Percentiles rank a stretch among this genome's conserved stretches.
phyloP scores from a whole-genome alignment of 495 filamentous ascomycete species.

The Penicillium soppii region DNA sequence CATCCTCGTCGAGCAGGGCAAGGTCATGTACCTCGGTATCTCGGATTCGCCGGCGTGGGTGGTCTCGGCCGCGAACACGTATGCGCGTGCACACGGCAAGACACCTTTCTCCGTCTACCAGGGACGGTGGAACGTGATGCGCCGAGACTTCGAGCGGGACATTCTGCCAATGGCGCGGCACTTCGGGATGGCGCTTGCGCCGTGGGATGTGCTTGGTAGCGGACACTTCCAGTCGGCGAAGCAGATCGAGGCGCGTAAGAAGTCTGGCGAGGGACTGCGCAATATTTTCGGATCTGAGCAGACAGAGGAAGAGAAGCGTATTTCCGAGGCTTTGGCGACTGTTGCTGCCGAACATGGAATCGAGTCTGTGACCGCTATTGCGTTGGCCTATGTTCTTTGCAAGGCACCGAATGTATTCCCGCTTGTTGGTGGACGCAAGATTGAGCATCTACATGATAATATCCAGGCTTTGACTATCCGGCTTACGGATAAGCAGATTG shows the following conservation, averaged over 20 bases:
- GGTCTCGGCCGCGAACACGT: conserved; percentile 58
- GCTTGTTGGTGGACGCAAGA: conserved; percentile 65
- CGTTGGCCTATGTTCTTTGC: conserved; percentile 71
- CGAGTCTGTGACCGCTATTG: conserved; percentile 54
- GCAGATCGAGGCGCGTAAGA: conserved; percentile 31
- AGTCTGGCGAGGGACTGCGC: conserved; percentile 28
- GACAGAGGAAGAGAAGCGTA: conserved; percentile 40
- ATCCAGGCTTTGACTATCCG: conserved; percentile 57
- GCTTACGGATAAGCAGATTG: conserved; percentile 55
- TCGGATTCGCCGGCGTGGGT: conserved; percentile 64
- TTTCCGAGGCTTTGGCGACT: conserved; percentile 47
- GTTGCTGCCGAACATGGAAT: conserved; percentile 51
- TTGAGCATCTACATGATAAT: conserved; percentile 64
- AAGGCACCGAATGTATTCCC: conserved; percentile 78
- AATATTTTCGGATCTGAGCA: conserved; percentile 13
- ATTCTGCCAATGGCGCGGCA: conserved; percentile 55
- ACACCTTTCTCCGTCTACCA: conserved; percentile 65
- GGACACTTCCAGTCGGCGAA: conserved; percentile 51
- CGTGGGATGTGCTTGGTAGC: conserved; percentile 54
- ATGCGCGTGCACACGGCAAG: conserved; percentile 59
- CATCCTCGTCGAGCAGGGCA: conserved; percentile 53
- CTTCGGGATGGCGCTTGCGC: conserved; percentile 59
- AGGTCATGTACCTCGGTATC: conserved; percentile 65
- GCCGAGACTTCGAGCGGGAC: conserved; percentile 56
- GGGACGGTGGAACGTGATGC: conserved; percentile 58